These are phyloP conservation scores for Fusarium pseudocircinatum DNA, from an alignment of 2,329 filamentous ascomycete genomes.

Conservation along the genomic window DNA sequence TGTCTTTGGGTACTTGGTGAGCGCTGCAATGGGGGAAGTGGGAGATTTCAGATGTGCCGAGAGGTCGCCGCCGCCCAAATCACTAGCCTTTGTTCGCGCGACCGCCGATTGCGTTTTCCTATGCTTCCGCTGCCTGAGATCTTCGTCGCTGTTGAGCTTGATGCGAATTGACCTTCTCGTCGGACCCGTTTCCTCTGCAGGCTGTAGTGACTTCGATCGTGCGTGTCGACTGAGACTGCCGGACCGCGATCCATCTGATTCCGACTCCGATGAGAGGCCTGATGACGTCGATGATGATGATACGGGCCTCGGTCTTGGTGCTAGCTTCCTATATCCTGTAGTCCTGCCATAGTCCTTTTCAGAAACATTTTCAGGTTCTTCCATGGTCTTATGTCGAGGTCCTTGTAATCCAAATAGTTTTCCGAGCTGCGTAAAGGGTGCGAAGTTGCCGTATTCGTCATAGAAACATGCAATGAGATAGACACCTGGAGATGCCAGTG, in stretches of 20 bases:
- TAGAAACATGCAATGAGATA: conserved; percentile 87
- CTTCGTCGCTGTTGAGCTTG: conserved; percentile 85
- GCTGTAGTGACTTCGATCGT: conserved; percentile 69
- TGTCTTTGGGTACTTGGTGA: conserved; percentile 91
- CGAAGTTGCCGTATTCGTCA: conserved; percentile 81
- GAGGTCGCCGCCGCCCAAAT: conserved; percentile 59
- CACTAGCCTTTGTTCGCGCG: conserved; percentile 53
- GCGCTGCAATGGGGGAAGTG: conserved; percentile 78
- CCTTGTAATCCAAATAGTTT: conserved; percentile 66
- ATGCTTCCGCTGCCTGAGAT: conserved; percentile 76
- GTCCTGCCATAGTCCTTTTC: conserved; percentile 45
- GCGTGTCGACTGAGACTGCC: conserved; percentile 57
- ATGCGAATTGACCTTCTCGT: conserved; percentile 86
- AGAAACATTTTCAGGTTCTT: conserved; percentile 37
- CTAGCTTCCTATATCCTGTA: conserved; percentile 43
- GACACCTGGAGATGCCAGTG: conserved; percentile 80
- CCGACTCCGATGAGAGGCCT: conserved; percentile 75
- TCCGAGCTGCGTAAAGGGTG: conserved; percentile 77
- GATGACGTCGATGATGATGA: conserved; percentile 64
- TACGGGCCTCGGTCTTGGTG: conserved; percentile 41
- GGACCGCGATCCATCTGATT: conserved; percentile 62
- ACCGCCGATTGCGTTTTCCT: conserved; percentile 66
- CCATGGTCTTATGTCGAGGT: conserved; percentile 55
- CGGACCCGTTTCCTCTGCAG: conserved; percentile 70
- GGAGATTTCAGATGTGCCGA: conserved; percentile 92